phyloP scores from a whole-genome alignment of 1,139 yeast genomes.

The Yamadazyma diddensiae region DNA sequence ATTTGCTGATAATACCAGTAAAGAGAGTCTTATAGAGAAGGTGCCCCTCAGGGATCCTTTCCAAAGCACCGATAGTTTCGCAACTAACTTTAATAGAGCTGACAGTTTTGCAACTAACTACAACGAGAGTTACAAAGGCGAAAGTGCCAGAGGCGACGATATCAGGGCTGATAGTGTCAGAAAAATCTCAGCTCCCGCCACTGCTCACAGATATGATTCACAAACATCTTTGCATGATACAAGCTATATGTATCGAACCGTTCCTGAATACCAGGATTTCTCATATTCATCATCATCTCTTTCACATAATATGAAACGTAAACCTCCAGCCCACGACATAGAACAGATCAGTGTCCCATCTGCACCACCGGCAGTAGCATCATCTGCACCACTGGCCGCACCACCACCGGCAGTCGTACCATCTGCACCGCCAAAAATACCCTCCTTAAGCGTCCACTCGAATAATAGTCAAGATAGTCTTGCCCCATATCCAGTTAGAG shows the following conservation, averaged over 20 bases:
- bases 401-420: neutral
- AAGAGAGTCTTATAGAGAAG: conserved; percentile 5
- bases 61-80: too few species aligned
- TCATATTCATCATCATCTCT: too few species aligned
- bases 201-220: neutral
- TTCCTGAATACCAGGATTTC: too few species aligned
- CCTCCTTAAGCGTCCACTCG: neutral
- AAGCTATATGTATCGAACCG: too few species aligned
- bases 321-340: too few species aligned
- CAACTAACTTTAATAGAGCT: too few species aligned
- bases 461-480: conserved; percentile 1
- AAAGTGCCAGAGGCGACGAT: too few species aligned
- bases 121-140: too few species aligned
- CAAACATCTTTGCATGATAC: neutral
- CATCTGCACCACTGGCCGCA: neutral
- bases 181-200: neutral
- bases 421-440: neutral
- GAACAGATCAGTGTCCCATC: neutral
- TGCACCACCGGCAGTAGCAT: neutral
- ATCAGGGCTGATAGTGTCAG: too few species aligned
- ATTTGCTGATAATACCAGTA: conserved; percentile 1
- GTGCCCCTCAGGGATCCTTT: too few species aligned
- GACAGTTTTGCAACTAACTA: too few species aligned
- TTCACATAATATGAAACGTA: too few species aligned
- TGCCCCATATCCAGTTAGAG: conserved; percentile 28